Percentiles rank a stretch among this genome's conserved stretches.
These are phyloP conservation scores for Penicillium griseofulvum DNA, from an alignment of 2,329 filamentous ascomycete species.

Conservation along the genomic window DNA sequence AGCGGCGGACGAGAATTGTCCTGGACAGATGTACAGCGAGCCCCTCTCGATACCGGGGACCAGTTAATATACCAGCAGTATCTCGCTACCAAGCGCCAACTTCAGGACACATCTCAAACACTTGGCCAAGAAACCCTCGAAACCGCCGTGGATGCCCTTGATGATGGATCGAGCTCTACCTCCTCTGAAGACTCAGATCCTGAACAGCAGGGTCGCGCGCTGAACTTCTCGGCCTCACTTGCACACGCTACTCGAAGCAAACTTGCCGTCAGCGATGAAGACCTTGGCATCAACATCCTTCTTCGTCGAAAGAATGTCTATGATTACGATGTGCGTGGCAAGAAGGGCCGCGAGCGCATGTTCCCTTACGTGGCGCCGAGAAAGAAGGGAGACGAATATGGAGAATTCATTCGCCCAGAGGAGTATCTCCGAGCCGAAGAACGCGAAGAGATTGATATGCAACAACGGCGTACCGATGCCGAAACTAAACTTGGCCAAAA, in stretches of 20 bases:
- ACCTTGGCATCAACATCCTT: slow-evolving; percentile 86
- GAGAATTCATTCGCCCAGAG: slow-evolving; percentile 87
- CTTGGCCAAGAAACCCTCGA: slow-evolving; percentile 68
- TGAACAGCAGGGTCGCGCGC: slow-evolving; percentile 84
- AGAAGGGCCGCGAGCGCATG: slow-evolving; percentile 87
- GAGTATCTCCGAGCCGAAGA: slow-evolving; percentile 93
- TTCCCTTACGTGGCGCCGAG: slow-evolving; percentile 82
- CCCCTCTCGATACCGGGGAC: slow-evolving; percentile 71
- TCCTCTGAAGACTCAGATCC: slow-evolving; percentile 86
- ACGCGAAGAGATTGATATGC: slow-evolving; percentile 70
- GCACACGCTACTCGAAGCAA: slow-evolving; percentile 83
- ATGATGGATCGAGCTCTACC: slow-evolving; percentile 80
- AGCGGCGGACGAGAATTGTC: slow-evolving; percentile 62
- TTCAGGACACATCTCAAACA: slow-evolving; percentile 75
- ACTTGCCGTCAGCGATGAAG: slow-evolving; percentile 80
- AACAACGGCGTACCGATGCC: slow-evolving; percentile 54
- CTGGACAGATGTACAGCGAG: slow-evolving; percentile 60
- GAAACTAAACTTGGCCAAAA: slow-evolving; percentile 80
- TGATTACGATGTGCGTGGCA: slow-evolving; percentile 87
- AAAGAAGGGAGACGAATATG: slow-evolving; percentile 83
- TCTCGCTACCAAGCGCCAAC: slow-evolving; percentile 80
- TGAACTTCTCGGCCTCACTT: slow-evolving; percentile 83
- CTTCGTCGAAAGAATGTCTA: slow-evolving; percentile 86
- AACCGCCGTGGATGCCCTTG: slow-evolving; percentile 67
- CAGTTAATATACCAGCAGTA: slow-evolving; percentile 85